Percentiles rank a stretch among this genome's conserved stretches.
Conservation (phyloP, 2,329 filamentous ascomycete genomes). For the Pyrenochaeta sp. region DNA sequence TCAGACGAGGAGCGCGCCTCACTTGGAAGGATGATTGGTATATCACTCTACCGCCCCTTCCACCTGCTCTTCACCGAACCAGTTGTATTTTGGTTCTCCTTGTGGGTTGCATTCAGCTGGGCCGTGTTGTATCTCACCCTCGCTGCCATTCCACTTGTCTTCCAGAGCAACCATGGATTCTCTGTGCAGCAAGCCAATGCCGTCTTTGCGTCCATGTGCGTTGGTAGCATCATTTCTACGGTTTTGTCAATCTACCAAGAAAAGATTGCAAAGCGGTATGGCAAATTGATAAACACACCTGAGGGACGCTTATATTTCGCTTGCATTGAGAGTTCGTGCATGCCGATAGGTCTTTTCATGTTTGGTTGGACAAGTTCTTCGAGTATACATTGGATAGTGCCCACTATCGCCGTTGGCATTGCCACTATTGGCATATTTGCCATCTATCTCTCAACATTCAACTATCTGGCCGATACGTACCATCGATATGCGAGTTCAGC, state of each 20-base stretch:
- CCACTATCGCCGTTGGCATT: slow-evolving; percentile 73
- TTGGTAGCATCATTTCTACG: slow-evolving; percentile 73
- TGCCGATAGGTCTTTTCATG: slow-evolving; percentile 83
- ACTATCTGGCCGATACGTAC: slow-evolving; percentile 90
- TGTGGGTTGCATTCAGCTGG: slow-evolving; percentile 93
- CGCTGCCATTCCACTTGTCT: slow-evolving; percentile 80
- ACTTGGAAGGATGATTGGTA: slow-evolving; percentile 72
- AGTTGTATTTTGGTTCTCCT: slow-evolving; percentile 83
- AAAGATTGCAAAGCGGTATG: slow-evolving; percentile 63
- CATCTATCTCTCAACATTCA: slow-evolving; percentile 82
- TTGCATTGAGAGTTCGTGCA: slow-evolving; percentile 76
- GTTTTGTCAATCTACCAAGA: slow-evolving; percentile 77
- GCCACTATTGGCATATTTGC: slow-evolving; percentile 86
- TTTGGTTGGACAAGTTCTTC: slow-evolving; percentile 76
- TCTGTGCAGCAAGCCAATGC: slow-evolving; percentile 71
- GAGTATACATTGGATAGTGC: slow-evolving; percentile 75
- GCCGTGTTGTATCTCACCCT: slow-evolving; percentile 88
- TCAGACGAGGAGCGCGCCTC: slow-evolving; percentile 79
- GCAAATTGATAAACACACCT: slow-evolving; percentile 57
- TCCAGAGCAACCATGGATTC: slow-evolving; percentile 73
- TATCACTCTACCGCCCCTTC: slow-evolving; percentile 81
- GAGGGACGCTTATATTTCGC: slow-evolving; percentile 86
- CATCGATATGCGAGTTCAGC: slow-evolving; percentile 85
- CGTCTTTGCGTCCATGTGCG: slow-evolving; percentile 76
- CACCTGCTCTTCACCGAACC: slow-evolving; percentile 78